Base-by-base conservation (phyloP, 768 basidiomycete species). In the Infundibulicybe gibba region DNA sequence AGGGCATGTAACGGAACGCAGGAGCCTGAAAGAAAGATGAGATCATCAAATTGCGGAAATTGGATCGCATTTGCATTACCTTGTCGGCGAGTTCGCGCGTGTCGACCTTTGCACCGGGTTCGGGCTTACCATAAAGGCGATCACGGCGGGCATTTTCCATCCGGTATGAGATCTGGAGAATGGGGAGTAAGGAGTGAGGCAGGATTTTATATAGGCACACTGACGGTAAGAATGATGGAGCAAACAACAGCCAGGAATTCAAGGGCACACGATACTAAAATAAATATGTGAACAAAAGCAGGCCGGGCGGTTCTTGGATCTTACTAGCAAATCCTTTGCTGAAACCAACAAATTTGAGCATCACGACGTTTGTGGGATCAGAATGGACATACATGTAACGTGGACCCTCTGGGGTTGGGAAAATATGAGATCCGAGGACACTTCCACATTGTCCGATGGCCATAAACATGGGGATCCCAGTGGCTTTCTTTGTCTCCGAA, bases 381-480 rank as follows among this genome's bases (percentile, higher is more conserved):
- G 14, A 25, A 25, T 16, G 14, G 17, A 56, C 81, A 53, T 42
- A 87, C 86, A 76, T 76, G 52, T 87, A 90, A 33, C 65, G 64
- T 1, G 87, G 87, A 0, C 79, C 78, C 33, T 87, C 79, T 0
- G 72, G 70, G 13, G 72, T 65, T 0, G 86, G 87, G 62, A 80
- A 89, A 11, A 90, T 66, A 49, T 87, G 85, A 0, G 85, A 76
- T n/a, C 85, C 87, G n/a, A 87, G 69, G 40, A 87, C 65, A 50
- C 85, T 85, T 11, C 86, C 87, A 43, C 85, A 80, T 57, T 90
- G 87, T 0, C 87, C 87, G 32, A 90, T 87, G 10, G 84, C 76
- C 81, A 87, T 87, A 58, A 88, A 87, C 65, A 86, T 74, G 8
- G 85, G 85, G 30, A 87, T 83, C 0, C 87, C 87, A 0, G 85